Evolutionary conservation across 805 yeast genomes (phyloP).

Genomic region (Metschnikowia picachoensis): DNA sequence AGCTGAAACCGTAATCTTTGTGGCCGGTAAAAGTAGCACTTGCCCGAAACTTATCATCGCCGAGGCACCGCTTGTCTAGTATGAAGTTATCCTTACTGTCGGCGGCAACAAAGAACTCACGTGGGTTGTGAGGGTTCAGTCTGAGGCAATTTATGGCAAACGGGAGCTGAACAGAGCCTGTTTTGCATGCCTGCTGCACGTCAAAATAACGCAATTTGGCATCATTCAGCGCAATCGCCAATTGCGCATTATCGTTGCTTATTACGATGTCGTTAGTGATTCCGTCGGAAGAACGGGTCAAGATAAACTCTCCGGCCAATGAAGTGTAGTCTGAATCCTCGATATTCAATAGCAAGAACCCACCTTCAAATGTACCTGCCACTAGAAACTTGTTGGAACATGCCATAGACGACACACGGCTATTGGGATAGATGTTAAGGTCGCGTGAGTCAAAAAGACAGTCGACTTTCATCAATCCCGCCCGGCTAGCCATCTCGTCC

Average conservation of each 20-base stretch:
- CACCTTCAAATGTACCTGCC: slow-evolving; percentile 56
- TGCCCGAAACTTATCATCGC: slow-evolving; percentile 4
- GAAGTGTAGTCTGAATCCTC: slow-evolving; percentile 19
- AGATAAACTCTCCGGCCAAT: slow-evolving; percentile 29
- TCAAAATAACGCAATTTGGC: slow-evolving; percentile 40
- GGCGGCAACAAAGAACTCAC: slow-evolving; percentile 47
- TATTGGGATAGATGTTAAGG: slow-evolving; percentile 26
- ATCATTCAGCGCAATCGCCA: slow-evolving; percentile 52
- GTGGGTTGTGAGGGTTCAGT: slow-evolving; percentile 33
- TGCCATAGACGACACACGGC: slow-evolving; percentile 47
- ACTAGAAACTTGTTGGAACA: slow-evolving; percentile 40
- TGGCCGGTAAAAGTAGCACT: slow-evolving; percentile 39
- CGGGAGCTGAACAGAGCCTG: slow-evolving; percentile 24
- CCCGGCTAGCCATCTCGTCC: slow-evolving; percentile 17
- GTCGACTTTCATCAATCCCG: slow-evolving; percentile 31
- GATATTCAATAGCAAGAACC: slow-evolving; percentile 38
- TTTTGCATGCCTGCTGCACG: slow-evolving; percentile 18
- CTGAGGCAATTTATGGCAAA: slow-evolving; percentile 52
- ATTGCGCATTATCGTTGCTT: slow-evolving; percentile 25
- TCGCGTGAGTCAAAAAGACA: slow-evolving; percentile 37
- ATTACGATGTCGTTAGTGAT: slow-evolving; percentile 49
- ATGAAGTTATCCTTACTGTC: slow-evolving; percentile 44
- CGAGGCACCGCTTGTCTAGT: slow-evolving; percentile 37
- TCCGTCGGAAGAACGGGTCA: slow-evolving; percentile 45
- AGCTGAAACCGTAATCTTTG: slow-evolving; percentile 53